Percentiles rank a stretch among this genome's conserved stretches.
Conservation (phyloP, 352 stramenopile species). For the Phytophthora megakarya region DNA sequence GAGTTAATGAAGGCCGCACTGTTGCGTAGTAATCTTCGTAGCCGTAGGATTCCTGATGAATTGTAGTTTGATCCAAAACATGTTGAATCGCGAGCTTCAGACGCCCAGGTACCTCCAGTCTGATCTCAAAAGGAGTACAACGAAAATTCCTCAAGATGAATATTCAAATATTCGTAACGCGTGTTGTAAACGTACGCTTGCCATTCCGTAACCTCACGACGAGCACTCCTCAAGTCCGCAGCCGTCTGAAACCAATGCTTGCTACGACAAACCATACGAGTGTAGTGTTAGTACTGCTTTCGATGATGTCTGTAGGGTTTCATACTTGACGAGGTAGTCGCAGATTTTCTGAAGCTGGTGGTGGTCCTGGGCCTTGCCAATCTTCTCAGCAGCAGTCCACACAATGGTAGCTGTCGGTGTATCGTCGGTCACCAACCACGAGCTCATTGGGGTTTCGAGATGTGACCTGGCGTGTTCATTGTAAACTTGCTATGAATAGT, state of each 20-base stretch:
- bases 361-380: constrained; percentile 52
- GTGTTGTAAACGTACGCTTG: constrained; percentile 43
- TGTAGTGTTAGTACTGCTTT: constrained; percentile 7
- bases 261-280: constrained; percentile 27
- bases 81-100: constrained; percentile 73
- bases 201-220: constrained; percentile 49
- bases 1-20: constrained; percentile 19
- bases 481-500: constrained; percentile 20
- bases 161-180: neutral
- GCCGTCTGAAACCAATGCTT: constrained; percentile 76
- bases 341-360: constrained; percentile 60
- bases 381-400: constrained; percentile 58
- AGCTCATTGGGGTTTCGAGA: constrained; percentile 24
- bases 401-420: constrained; percentile 47
- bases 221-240: constrained; percentile 53
- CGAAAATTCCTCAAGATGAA: neutral
- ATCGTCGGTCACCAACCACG: constrained; percentile 38
- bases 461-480: constrained; percentile 1
- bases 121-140: constrained; percentile 13
- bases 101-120: constrained; percentile 54
- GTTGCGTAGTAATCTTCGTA: constrained; percentile 37
- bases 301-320: neutral
- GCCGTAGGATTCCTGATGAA: constrained; percentile 14
- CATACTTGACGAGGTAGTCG: constrained; percentile 67
- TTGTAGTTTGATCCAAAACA: constrained; percentile 47